Base-by-base conservation (phyloP, 495 filamentous ascomycete species). In the Podospora didyma region DNA sequence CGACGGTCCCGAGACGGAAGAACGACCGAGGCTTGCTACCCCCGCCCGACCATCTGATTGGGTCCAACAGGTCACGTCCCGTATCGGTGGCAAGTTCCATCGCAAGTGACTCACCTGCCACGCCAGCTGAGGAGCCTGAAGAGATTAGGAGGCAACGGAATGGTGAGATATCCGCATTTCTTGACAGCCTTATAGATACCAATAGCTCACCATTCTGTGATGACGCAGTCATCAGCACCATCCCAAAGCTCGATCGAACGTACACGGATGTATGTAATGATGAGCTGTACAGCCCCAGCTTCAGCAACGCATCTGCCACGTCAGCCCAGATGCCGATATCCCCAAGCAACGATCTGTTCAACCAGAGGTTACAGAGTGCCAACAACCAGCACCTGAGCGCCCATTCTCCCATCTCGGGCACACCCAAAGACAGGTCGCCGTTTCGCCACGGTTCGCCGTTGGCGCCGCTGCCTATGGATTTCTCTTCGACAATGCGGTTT, bases 181-280 rank as follows among this genome's bases (percentile, higher is more conserved):
- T 60, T 68, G 75, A 82, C 64, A 83, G 81, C 79, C 84, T 86
- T 53, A 62, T 70, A 21, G 55, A 60, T 67, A 50, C 61, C 63
- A 66, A 71, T 51, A 63, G 61, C 74, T 78, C 65, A 76, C 73
- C 65, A 52, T 54, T 52, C n/a, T 56, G 59, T 42, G 57, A 68
- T 58, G 76, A 81, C 71, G 57, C 72, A 79, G 78, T 62, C 65
- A 75, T 77, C 65, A 67, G 70, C 51, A 71, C 76, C 28, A 77
- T 89, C 37, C 89, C 92, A 5, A 95, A 94, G 70, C 79, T 96
- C 57, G 85, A 89, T 51, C 82, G 92, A 48, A 95, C 91, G 7
- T 87, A 92, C 68, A 92, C 90, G 9, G 92, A 96, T 65, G 80
- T 89, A 26, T 91, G 88, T 63, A 78, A 84, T 63, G 92, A 96